Conservation (phyloP, 2,329 filamentous ascomycete genomes). For the Alternaria longipes region DNA sequence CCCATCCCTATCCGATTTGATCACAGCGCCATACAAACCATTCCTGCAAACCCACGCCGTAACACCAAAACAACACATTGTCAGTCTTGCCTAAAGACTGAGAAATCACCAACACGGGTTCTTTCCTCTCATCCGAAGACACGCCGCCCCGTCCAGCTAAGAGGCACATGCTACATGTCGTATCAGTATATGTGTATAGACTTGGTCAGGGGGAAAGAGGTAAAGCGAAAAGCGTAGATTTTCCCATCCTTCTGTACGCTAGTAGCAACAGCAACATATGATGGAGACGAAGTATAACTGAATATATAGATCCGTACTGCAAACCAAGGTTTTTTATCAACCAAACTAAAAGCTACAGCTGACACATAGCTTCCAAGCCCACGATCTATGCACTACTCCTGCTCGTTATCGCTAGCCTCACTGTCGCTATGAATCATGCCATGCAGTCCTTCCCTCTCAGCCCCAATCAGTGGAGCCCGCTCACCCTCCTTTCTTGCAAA, state of each 20-base stretch:
- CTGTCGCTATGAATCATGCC: conserved; percentile 60
- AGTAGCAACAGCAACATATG: background rate
- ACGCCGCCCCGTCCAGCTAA: too few relatives aligned
- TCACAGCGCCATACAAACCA: too few relatives aligned
- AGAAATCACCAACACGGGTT: too few relatives aligned
- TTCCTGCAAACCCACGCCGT: too few relatives aligned
- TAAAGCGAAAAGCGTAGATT: background rate
- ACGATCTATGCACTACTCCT: background rate
- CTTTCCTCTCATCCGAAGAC: too few relatives aligned
- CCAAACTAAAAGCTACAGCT: background rate
- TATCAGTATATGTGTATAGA: too few relatives aligned
- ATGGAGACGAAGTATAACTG: background rate
- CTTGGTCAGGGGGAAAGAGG: too few relatives aligned
- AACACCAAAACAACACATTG: too few relatives aligned
- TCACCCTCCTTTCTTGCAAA: conserved; percentile 57
- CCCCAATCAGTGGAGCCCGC: conserved; percentile 60
- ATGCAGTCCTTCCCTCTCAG: conserved; percentile 60
- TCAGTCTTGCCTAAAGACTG: too few relatives aligned
- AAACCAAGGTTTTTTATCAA: background rate
- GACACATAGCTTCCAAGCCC: background rate
- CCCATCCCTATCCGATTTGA: too few relatives aligned
- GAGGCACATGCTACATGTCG: too few relatives aligned
- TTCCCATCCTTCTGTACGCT: too few relatives aligned
- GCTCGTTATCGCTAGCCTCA: conserved; percentile 18
- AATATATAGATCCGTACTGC: background rate